Base-by-base conservation (phyloP, 768 basidiomycete genomes). In the Boletus fagicola region DNA sequence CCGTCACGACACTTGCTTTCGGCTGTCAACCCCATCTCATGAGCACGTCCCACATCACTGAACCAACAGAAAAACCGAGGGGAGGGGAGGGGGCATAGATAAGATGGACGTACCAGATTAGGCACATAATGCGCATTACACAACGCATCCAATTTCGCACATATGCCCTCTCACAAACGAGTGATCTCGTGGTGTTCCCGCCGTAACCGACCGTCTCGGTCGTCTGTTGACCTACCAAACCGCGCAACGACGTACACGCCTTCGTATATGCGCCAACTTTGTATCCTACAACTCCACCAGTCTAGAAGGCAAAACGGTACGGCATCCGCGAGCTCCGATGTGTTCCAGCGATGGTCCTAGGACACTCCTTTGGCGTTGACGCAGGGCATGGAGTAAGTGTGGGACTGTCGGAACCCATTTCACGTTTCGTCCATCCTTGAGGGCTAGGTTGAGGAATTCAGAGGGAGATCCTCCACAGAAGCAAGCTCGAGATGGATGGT, bases 41-140 rank as follows among this genome's bases (percentile, higher is more conserved):
- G 13, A 60, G 52, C 33, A 22, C 24, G 4, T 7, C 35, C 13
- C 16, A 18, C 42, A 8, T 31, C 15, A 10, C 20, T 33, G 6
- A 33, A 10, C 5, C 3, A 35, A 22, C 15, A n/a, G 10, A 49
- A 22, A 49, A 5, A 24, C 22, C 13, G 26, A 53, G 49, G 36
- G 48, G n/a, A n/a, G 28, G 12, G 18, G n/a, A n/a, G 3, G 1
- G 6, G 10, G n/a, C 11, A 40, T 20, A 20, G 38, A 13, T 11
- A 20, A 15, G 8, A 13, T 5, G 24, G 13, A 78, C 85, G 53
- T 59, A 96, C 96, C 70, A 86, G 85, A 72, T 98, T 98, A 1
- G 96, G 97, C 16, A 92, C 88, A 70, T 94, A 98, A 71, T 98
- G 92, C 2, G 94, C 87, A 68, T 98, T 98, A 70, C 90, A 92